Conservation (phyloP, 2,329 filamentous ascomycete species). For the Thielaviopsis ethacetica region DNA sequence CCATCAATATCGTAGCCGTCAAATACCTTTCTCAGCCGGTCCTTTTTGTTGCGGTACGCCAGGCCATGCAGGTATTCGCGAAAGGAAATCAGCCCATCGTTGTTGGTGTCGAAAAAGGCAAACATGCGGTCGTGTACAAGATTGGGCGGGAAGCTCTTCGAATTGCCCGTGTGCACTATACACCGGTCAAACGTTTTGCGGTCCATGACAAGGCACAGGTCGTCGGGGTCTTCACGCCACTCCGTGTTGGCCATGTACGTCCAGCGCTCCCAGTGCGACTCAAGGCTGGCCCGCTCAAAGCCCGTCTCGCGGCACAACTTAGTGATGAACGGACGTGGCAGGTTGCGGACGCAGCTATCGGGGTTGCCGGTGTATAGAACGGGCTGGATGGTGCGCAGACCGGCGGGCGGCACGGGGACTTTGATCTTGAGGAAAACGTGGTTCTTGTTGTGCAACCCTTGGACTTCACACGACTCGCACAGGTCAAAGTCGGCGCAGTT, state of each 20-base stretch:
- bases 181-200: slow-evolving; percentile 84
- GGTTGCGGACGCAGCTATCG: slow-evolving; percentile 46
- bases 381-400: slow-evolving; percentile 62
- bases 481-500: slow-evolving; percentile 95
- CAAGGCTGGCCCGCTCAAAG: slow-evolving; percentile 73
- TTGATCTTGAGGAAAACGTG: slow-evolving; percentile 95
- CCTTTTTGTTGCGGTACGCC: slow-evolving; percentile 50
- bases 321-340: slow-evolving; percentile 52
- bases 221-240: slow-evolving; percentile 66
- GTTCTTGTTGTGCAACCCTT: slow-evolving; percentile 64
- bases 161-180: slow-evolving; percentile 71
- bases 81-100: slow-evolving; percentile 79
- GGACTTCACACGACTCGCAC: slow-evolving; percentile 81
- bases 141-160: slow-evolving; percentile 62
- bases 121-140: slow-evolving; percentile 95
- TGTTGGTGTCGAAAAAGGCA: slow-evolving; percentile 84
- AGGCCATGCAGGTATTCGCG: slow-evolving; percentile 79
- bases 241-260: slow-evolving; percentile 80
- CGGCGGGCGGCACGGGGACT: slow-evolving; percentile 73
- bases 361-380: slow-evolving; percentile 85
- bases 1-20: slow-evolving; percentile 80
- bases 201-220: slow-evolving; percentile 71
- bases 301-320: slow-evolving; percentile 55
- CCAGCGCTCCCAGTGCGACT: slow-evolving; percentile 94
- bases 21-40: slow-evolving; percentile 60